A percentile compares a stretch with the other conserved stretches of the same genome.
These are phyloP conservation scores for Pistacia integerrima DNA, from an alignment of 345 rosid genomes.

Conservation along the genomic window DNA sequence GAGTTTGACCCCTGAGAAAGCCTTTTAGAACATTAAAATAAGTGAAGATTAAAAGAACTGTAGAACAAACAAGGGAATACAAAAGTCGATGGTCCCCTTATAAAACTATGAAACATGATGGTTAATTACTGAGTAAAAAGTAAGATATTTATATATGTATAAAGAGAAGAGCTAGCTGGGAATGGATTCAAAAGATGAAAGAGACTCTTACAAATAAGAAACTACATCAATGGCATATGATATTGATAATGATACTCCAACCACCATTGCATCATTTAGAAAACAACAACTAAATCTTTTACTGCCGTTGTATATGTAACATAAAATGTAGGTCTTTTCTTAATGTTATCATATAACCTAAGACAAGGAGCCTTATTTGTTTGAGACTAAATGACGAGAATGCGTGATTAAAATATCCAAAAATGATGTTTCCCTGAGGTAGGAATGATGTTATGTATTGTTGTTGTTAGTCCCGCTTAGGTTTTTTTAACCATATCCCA, in stretches of 20 bases:
- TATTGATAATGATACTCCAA: neutral
- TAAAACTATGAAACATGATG: constrained; percentile 8
- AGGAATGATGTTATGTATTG: no score
- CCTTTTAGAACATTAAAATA: neutral
- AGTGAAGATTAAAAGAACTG: no score
- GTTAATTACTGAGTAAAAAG: neutral
- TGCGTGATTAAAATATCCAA: no score
- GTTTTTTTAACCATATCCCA: no score
- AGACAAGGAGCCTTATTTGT: no score
- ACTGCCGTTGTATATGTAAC: neutral
- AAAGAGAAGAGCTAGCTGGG: neutral
- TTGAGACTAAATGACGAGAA: no score
- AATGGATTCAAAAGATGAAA: constrained; percentile 5
- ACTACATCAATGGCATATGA: neutral
- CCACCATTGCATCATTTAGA: neutral
- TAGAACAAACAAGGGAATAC: neutral
- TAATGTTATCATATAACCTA: no score
- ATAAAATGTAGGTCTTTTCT: no score
- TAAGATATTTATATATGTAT: neutral
- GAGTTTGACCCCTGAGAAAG: neutral
- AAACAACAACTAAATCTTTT: neutral
- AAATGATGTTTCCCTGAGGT: no score
- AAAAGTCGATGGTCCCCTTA: neutral
- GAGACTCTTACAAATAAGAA: neutral
- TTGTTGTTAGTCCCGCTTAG: no score